Conservation (phyloP, 768 basidiomycete species). For the Mycena belliarum region DNA sequence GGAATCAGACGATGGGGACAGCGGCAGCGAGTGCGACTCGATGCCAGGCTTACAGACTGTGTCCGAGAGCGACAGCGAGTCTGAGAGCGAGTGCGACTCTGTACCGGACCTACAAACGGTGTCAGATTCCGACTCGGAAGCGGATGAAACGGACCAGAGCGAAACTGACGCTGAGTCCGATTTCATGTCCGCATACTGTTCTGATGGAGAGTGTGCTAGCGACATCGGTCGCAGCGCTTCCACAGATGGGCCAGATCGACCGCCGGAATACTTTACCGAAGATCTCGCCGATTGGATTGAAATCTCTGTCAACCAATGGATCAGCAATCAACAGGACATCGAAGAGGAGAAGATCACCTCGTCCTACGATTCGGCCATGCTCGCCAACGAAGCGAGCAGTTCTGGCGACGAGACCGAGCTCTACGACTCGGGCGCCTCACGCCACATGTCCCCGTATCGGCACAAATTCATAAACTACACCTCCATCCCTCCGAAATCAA, state of each 20-base stretch:
- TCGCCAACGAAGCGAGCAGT: constrained; percentile 1
- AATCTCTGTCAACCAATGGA: too few species aligned
- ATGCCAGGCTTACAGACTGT: neutral
- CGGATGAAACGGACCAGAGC: neutral
- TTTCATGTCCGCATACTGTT: neutral
- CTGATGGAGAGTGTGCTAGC: neutral
- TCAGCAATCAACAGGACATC: constrained; percentile 3
- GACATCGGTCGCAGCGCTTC: too few species aligned
- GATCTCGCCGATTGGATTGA: too few species aligned
- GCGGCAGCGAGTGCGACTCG: neutral
- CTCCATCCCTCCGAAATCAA: neutral
- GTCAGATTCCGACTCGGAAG: neutral
- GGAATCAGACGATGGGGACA: too few species aligned
- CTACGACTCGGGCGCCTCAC: neutral
- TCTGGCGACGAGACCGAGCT: constrained; percentile 16
- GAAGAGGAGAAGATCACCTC: constrained; percentile 1
- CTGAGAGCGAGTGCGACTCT: neutral
- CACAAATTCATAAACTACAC: neutral
- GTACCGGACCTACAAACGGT: constrained; percentile 10
- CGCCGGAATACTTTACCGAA: too few species aligned
- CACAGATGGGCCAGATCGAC: too few species aligned
- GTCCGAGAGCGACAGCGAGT: neutral
- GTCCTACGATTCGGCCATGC: neutral
- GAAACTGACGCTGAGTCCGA: constrained; percentile 4
- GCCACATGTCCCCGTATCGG: neutral